These are phyloP conservation scores for Fragosphaeria purpurea DNA, from an alignment of 2,329 filamentous ascomycete species.

Conservation along the genomic window DNA sequence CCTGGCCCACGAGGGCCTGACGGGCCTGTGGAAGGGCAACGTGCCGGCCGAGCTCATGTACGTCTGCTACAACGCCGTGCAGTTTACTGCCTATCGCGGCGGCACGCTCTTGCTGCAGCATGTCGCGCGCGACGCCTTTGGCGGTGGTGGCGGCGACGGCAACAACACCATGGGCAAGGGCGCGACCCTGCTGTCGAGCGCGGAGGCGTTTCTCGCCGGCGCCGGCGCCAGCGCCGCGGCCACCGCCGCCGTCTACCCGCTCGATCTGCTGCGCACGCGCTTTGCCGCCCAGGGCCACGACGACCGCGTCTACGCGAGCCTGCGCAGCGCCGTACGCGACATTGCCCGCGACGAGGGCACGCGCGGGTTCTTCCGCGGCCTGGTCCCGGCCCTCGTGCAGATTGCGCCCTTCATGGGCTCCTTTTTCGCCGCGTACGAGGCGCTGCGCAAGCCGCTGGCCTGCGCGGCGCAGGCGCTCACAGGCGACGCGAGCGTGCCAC, in stretches of 20 bases:
- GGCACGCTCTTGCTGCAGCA: slow-evolving; percentile 57
- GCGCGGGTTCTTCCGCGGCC: slow-evolving; percentile 77
- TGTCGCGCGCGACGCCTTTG: slow-evolving; percentile 5
- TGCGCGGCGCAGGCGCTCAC: slow-evolving; percentile 19
- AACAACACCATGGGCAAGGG: slow-evolving; percentile 14
- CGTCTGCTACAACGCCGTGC: slow-evolving; percentile 76
- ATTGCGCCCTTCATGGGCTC: slow-evolving; percentile 96
- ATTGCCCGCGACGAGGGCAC: slow-evolving; percentile 68
- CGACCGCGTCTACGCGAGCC: slow-evolving; percentile 66
- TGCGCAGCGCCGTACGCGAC: slow-evolving; percentile 57
- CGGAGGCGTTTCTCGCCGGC: slow-evolving; percentile 73
- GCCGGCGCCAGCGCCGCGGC: slow-evolving; percentile 73
- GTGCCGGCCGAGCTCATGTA: slow-evolving; percentile 92
- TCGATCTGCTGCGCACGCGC: slow-evolving; percentile 84
- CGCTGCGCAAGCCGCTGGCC: slow-evolving; percentile 51
- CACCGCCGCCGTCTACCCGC: slow-evolving; percentile 78
- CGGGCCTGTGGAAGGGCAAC: slow-evolving; percentile 94
- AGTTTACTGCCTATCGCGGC: slow-evolving; percentile 82
- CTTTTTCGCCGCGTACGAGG: slow-evolving; percentile 87
- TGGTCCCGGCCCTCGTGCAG: slow-evolving; percentile 71
- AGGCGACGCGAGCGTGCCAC: not conserved
- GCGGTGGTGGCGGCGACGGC: not conserved
- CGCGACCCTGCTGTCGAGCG: slow-evolving; percentile 47
- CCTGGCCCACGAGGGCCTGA: slow-evolving; percentile 68
- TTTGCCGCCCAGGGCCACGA: slow-evolving; percentile 84